Evolutionary conservation across 257 asterid genomes (phyloP).

Genomic region (Penstemon newberryi): DNA sequence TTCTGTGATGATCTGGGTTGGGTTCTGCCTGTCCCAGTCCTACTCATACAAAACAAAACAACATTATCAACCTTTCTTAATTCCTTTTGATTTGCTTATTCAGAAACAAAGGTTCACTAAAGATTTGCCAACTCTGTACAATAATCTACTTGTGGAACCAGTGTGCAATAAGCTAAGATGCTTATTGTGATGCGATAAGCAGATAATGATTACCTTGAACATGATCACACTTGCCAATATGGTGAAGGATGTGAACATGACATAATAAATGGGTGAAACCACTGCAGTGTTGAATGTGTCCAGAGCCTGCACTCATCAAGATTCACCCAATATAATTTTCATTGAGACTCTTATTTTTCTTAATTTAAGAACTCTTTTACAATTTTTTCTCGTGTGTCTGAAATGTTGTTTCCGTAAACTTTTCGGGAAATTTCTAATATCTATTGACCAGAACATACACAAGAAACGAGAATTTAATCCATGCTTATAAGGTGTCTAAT

Average conservation of each 20-base stretch:
- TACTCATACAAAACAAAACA: slow-evolving; percentile 20
- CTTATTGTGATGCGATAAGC: not conserved
- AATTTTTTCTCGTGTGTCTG: not conserved
- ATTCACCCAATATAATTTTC: slow-evolving; percentile 20
- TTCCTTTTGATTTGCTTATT: not conserved
- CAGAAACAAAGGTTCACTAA: not conserved
- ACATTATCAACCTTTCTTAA: not conserved
- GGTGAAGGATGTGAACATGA: slow-evolving; percentile 93
- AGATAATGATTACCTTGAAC: slow-evolving; percentile 80
- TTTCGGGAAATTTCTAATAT: not conserved
- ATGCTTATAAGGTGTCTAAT: not conserved
- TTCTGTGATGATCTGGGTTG: slow-evolving; percentile 45
- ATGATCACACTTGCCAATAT: slow-evolving; percentile 95
- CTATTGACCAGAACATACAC: not conserved
- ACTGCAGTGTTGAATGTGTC: slow-evolving; percentile 99
- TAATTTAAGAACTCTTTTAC: not conserved
- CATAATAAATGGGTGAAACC: slow-evolving; percentile 94
- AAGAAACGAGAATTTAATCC: not conserved
- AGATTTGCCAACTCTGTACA: no score
- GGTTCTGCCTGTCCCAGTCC: slow-evolving; percentile 50
- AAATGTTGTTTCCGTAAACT: not conserved
- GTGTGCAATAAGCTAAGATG: not conserved
- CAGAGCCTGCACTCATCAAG: slow-evolving; percentile 71
- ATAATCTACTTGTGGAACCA: no score
- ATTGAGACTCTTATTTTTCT: no score